Base-by-base conservation (phyloP, 176 grass and related monocot genomes). In the Cenchrus fungigraminus region DNA sequence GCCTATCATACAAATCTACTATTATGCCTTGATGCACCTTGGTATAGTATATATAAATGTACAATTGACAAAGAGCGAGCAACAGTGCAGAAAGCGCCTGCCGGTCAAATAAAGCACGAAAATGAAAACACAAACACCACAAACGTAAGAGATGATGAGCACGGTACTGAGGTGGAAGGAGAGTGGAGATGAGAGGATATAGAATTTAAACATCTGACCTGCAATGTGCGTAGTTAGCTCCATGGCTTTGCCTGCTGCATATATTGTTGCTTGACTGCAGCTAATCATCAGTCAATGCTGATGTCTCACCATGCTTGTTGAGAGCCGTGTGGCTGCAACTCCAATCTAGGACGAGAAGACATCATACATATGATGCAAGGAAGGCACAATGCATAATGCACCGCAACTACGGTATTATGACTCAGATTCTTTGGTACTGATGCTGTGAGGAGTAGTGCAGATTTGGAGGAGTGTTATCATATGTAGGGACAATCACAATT, bases 171-270 rank as follows among this genome's bases (percentile, higher is more conserved):
- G 37, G 37, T 12, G 32, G 55, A 82, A 47, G 25, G 29, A 17
- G 37, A 34, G 34, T 34, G 34, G 34, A 34, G 20, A 68, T 7
- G 59, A 63, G 37, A 83, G 7, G 50, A 77, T 60, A 76, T 75
- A 47, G 79, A 91, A 88, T 79, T 70, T 47, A 73, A 86, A 86
- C 76, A 83, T 87, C 90, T 94, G 91, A 97, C 92, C 94, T 97
- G 77, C 42, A 85, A 88, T 71, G 72, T 49, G 31, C 7, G 53
- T 62, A 59, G 79, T 40, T 72, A 44, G 65, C 43, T 78, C 61
- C 43, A 56, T 71, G 54, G 62, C 43, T 89, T 92, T 60, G 54
- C 40, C 45, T 55, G 81, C 45, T 72, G 28, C 31, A 74, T 25
- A 25, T 25, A 25, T 53, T 53, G 25, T 40, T 40, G 45, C 7